Evolutionary conservation across 2,329 filamentous ascomycete genomes (phyloP).

Genomic region (Aureobasidium sp.): DNA sequence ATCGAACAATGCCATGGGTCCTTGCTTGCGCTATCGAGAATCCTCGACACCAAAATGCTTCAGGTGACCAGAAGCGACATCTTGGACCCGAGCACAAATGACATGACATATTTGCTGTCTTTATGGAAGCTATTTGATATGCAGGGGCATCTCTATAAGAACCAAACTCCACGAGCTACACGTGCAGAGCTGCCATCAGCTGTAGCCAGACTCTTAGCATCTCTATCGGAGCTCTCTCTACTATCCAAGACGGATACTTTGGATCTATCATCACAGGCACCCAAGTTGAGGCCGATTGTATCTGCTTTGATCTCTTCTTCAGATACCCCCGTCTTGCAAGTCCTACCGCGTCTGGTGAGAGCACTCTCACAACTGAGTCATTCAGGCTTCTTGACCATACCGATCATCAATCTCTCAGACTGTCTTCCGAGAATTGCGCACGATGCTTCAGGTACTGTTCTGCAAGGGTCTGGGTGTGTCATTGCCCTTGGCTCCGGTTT

Average conservation of each 20-base stretch:
- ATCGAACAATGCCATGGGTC: conserved; percentile 10
- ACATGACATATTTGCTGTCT: conserved; percentile 25
- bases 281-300: neutral
- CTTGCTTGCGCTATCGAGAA: conserved; percentile 7
- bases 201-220: conserved; percentile 19
- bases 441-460: conserved; percentile 33
- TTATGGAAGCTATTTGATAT: conserved; percentile 1
- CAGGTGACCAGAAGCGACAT: conserved; percentile 27
- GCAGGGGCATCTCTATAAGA: neutral
- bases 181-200: conserved; percentile 26
- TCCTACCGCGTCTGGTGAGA: conserved; percentile 21
- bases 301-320: conserved; percentile 23
- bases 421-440: conserved; percentile 29
- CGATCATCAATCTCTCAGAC: conserved; percentile 15
- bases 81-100: conserved; percentile 19
- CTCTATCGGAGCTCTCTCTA: conserved; percentile 19
- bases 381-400: neutral
- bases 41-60: conserved; percentile 27
- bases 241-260: neutral
- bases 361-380: conserved; percentile 19
- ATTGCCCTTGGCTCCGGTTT: conserved; percentile 36
- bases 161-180: conserved; percentile 16
- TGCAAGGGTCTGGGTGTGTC: conserved; percentile 36
- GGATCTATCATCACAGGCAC: neutral
- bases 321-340: conserved; percentile 23